Percentiles rank a stretch among this genome's conserved stretches.
These are phyloP conservation scores for Yarrowia hollandica DNA, from an alignment of 805 yeast species.

Conservation along the genomic window DNA sequence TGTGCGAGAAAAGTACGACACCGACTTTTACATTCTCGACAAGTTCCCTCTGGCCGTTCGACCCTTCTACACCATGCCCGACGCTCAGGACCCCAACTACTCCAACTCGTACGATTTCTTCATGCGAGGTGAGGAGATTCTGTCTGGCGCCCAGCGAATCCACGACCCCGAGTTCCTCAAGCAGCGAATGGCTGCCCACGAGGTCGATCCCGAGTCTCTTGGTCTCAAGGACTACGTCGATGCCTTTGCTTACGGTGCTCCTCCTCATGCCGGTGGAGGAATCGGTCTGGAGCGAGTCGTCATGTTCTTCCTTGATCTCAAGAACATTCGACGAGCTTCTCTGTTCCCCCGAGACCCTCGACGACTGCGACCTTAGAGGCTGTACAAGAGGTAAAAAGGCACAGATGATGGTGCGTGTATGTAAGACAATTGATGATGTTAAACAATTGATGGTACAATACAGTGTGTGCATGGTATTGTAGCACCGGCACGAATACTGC, in stretches of 20 bases:
- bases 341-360: constrained; percentile 98
- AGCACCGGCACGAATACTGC: too few species aligned
- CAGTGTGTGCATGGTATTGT: too few species aligned
- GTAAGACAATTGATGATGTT: constrained; percentile 4
- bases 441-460: background rate
- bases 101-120: constrained; percentile 98
- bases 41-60: constrained; percentile 96
- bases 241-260: constrained; percentile 91
- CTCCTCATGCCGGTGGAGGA: constrained; percentile 99
- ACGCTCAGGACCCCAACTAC: constrained; percentile 83
- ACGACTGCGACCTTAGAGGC: constrained; percentile 78
- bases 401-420: background rate
- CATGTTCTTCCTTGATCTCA: constrained; percentile 95
- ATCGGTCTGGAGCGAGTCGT: constrained; percentile 98
- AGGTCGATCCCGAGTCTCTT: constrained; percentile 71
- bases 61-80: constrained; percentile 99
- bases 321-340: constrained; percentile 97
- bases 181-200: constrained; percentile 81
- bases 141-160: constrained; percentile 99
- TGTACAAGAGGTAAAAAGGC: too few species aligned
- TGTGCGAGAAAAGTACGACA: constrained; percentile 90
- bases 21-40: constrained; percentile 97
- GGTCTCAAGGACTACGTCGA: constrained; percentile 91
- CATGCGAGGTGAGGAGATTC: constrained; percentile 99
- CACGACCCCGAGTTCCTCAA: constrained; percentile 85